These are phyloP conservation scores for Phytophthora quininea DNA, from an alignment of 352 stramenopile genomes.

Conservation along the genomic window DNA sequence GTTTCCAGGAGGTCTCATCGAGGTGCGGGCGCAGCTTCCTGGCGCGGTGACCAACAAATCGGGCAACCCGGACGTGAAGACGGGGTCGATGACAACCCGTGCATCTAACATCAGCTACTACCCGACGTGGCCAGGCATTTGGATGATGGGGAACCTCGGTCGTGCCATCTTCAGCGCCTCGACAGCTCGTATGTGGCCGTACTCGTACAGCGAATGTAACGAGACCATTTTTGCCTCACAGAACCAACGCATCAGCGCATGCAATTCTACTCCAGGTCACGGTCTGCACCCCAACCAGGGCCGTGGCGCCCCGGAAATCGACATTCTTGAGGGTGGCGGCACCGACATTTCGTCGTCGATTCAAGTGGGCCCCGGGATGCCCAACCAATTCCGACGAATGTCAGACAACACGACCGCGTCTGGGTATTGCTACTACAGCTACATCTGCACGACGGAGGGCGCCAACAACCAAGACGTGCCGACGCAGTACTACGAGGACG, in stretches of 20 bases:
- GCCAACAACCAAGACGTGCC: slow-evolving; percentile 57
- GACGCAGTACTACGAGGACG: slow-evolving; percentile 39
- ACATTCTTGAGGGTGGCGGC: slow-evolving; percentile 91
- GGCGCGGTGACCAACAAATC: slow-evolving; percentile 66
- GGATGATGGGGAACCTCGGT: slow-evolving; percentile 94
- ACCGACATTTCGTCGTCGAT: slow-evolving; percentile 87
- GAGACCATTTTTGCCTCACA: slow-evolving; percentile 35
- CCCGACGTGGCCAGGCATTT: slow-evolving; percentile 92
- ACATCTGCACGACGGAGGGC: slow-evolving; percentile 50
- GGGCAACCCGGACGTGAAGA: slow-evolving; percentile 48
- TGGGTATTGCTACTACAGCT: slow-evolving; percentile 53
- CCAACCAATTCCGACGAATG: slow-evolving; percentile 44
- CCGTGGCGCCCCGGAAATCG: slow-evolving; percentile 92
- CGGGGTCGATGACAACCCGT: slow-evolving; percentile 26
- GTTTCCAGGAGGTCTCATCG: too few relatives aligned
- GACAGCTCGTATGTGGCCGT: slow-evolving; percentile 94
- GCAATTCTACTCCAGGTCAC: slow-evolving; percentile 88
- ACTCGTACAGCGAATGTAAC: slow-evolving; percentile 92
- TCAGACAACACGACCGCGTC: slow-evolving; percentile 22
- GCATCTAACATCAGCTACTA: slow-evolving; percentile 66
- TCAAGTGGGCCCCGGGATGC: slow-evolving; percentile 84
- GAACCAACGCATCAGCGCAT: slow-evolving; percentile 72
- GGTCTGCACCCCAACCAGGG: slow-evolving; percentile 84
- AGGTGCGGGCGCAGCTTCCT: slow-evolving; percentile 89
- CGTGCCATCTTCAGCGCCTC: slow-evolving; percentile 91